Evolutionary conservation across 441 rosid genomes (phyloP).

Genomic region (Aleurites moluccanus): DNA sequence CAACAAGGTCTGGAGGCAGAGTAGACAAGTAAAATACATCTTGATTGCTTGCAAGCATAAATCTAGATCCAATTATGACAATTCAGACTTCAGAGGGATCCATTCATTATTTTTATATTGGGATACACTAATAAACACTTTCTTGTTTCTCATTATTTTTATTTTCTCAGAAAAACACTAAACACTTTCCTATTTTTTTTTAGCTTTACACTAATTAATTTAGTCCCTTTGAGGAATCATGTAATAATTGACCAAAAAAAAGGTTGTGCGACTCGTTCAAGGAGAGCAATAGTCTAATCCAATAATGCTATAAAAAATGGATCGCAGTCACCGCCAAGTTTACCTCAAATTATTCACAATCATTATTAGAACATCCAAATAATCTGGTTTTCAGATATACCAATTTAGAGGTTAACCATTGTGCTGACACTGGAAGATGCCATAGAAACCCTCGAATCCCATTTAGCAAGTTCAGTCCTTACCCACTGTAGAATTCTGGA

Average conservation of each 20-base stretch:
- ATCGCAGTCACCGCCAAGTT: not conserved
- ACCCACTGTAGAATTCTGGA: not conserved
- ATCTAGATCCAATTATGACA: not conserved
- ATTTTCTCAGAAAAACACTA: no score
- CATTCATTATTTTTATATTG: not conserved
- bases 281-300: not conserved
- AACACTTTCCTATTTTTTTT: no score
- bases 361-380: not conserved
- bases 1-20: no score
- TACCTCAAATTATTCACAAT: not conserved
- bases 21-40: not conserved
- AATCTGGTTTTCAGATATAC: not conserved
- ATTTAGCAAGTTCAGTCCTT: not conserved
- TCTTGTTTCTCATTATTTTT: not conserved
- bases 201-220: not conserved
- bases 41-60: not conserved
- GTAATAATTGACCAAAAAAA: not conserved
- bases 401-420: not conserved
- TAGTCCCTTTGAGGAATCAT: not conserved
- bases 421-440: not conserved
- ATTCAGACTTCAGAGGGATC: not conserved
- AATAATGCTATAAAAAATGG: not conserved
- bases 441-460: not conserved
- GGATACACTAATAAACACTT: not conserved
- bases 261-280: not conserved